These are phyloP conservation scores for Argentina anserina DNA, from an alignment of 306 rosid species.

Conservation along the genomic window DNA sequence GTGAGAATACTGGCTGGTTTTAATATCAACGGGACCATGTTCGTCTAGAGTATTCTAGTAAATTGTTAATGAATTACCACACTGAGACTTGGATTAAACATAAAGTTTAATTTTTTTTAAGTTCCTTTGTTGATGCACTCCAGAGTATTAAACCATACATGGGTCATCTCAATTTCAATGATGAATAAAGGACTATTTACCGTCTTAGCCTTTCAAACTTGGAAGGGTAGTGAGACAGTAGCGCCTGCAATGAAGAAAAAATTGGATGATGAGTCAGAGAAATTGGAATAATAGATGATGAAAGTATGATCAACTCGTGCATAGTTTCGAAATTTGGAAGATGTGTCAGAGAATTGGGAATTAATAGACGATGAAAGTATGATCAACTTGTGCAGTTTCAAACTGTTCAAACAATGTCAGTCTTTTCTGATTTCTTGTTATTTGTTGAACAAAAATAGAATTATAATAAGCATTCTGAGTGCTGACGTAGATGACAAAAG, in stretches of 20 bases:
- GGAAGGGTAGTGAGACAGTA: constrained; percentile 57
- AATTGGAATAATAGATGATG: constrained; percentile 5
- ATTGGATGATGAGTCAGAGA: not conserved
- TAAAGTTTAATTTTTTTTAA: not conserved
- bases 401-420: not conserved
- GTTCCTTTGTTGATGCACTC: not conserved
- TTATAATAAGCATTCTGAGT: not conserved
- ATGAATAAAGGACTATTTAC: constrained; percentile 30
- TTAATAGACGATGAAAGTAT: constrained; percentile 4
- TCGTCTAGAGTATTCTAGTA: not conserved
- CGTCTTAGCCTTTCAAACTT: constrained; percentile 68
- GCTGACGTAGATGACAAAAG: not conserved
- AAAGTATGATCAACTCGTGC: not conserved
- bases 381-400: not conserved
- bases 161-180: not conserved
- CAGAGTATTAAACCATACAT: not conserved
- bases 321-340: not conserved
- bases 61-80: not conserved
- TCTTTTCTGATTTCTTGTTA: not conserved
- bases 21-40: not conserved
- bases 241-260: constrained; percentile 54
- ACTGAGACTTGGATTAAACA: not conserved
- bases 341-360: not conserved
- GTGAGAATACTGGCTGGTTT: not conserved
- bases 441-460: not conserved